Conservation (phyloP, 1,284 basidiomycete genomes). For the Stereum hirsutum region DNA sequence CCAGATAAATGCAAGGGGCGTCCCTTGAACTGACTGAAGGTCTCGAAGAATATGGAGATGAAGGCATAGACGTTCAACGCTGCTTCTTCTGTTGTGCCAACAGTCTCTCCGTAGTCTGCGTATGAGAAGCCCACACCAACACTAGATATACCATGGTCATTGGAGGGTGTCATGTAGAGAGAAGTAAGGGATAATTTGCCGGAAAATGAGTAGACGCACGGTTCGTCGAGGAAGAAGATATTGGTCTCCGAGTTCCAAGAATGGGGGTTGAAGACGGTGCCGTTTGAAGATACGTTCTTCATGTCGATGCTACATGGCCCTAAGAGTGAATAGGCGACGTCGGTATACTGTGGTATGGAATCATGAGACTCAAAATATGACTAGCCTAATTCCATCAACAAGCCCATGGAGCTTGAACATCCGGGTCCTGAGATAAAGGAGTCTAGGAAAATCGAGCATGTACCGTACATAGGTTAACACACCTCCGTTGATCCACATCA, state of each 20-base stretch:
- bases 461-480: conserved; percentile 3
- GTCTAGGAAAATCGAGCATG: conserved; percentile 4
- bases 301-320: conserved; percentile 53
- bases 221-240: conserved; percentile 67
- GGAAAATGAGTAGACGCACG: conserved; percentile 21
- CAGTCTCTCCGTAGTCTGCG: conserved; percentile 42
- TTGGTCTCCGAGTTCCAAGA: conserved; percentile 60
- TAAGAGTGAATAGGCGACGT: too few relatives aligned
- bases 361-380: too few relatives aligned
- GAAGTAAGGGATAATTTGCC: neutral
- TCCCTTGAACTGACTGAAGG: conserved; percentile 59
- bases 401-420: conserved; percentile 52
- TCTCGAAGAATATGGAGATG: conserved; percentile 67
- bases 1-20: conserved; percentile 61
- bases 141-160: conserved; percentile 9
- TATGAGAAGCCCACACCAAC: conserved; percentile 66
- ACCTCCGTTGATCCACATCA: conserved; percentile 71
- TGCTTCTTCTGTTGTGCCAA: conserved; percentile 64
- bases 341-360: conserved; percentile 15
- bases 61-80: conserved; percentile 67
- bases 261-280: conserved; percentile 52
- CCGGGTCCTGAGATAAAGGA: conserved; percentile 39
- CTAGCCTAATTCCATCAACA: conserved; percentile 44
- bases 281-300: conserved; percentile 33
- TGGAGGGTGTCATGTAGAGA: neutral